A percentile compares a stretch with the other conserved stretches of the same genome.
These are phyloP conservation scores for Phoma sp. DNA, from an alignment of 2,329 filamentous ascomycete species.

Conservation along the genomic window DNA sequence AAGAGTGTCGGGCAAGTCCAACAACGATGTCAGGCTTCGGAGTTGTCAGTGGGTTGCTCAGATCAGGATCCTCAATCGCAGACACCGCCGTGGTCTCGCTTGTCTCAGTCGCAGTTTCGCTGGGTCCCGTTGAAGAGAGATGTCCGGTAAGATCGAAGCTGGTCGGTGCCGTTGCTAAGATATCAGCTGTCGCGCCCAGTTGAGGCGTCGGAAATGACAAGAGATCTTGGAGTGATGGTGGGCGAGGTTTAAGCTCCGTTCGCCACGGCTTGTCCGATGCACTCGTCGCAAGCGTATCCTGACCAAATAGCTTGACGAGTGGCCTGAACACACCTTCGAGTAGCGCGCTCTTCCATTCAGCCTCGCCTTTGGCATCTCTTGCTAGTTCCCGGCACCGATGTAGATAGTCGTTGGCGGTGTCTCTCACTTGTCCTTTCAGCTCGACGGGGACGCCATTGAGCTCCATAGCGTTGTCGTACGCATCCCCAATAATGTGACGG, in stretches of 20 bases:
- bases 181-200: not conserved
- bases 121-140: not conserved
- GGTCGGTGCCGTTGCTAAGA: not conserved
- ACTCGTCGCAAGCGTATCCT: conserved; percentile 1
- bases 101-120: conserved; percentile 1
- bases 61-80: not conserved
- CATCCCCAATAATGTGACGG: not conserved
- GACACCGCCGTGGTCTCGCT: not conserved
- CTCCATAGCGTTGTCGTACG: not conserved
- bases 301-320: not conserved
- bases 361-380: conserved; percentile 3
- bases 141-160: not conserved
- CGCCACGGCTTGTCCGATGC: conserved; percentile 6
- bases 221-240: not conserved
- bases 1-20: conserved; percentile 2
- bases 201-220: not conserved
- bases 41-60: conserved; percentile 2
- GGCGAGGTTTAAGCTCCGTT: conserved; percentile 4
- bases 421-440: not conserved
- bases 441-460: no score
- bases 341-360: conserved; percentile 4
- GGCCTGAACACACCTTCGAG: not conserved
- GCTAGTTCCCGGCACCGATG: not conserved
- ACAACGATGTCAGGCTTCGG: conserved; percentile 5
- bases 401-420: conserved; percentile 1